Evolutionary conservation across 805 yeast species (phyloP).

Genomic region (Candida alai): DNA sequence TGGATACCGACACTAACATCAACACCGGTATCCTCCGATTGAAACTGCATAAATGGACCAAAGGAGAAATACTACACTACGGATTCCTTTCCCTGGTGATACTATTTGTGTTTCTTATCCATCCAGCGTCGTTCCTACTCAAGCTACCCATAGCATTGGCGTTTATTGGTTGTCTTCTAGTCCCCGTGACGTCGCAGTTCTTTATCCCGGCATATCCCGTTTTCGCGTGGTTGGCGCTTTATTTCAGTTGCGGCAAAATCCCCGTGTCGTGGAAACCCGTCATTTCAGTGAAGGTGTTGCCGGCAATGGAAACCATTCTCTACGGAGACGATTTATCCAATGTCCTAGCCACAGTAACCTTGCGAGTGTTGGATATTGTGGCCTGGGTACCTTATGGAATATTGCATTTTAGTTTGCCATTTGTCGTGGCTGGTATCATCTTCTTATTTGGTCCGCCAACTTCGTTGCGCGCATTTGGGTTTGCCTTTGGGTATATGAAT

Average conservation of each 20-base stretch:
- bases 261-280: conserved; percentile 77
- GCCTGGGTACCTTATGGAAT: conserved; percentile 97
- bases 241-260: conserved; percentile 71
- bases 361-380: conserved; percentile 64
- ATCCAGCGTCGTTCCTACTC: conserved; percentile 50
- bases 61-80: conserved; percentile 51
- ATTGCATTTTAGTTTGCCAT: conserved; percentile 86
- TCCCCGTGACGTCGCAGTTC: conserved; percentile 82
- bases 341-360: conserved; percentile 71
- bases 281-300: conserved; percentile 83
- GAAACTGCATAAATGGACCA: conserved; percentile 38
- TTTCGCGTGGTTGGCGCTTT: conserved; percentile 79
- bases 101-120: conserved; percentile 52
- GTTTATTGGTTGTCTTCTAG: conserved; percentile 43
- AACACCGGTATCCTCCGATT: conserved; percentile 38
- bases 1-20: conserved; percentile 48
- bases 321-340: conserved; percentile 89
- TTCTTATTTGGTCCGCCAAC: conserved; percentile 93
- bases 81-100: conserved; percentile 49
- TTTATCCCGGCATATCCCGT: conserved; percentile 81
- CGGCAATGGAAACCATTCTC: conserved; percentile 86
- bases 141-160: conserved; percentile 40
- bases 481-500: conserved; percentile 95
- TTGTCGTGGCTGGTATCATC: conserved; percentile 71
- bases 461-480: conserved; percentile 74